phyloP scores from a whole-genome alignment of 371 early-diverging fungal genomes.

The Gilbertella persicaria region DNA sequence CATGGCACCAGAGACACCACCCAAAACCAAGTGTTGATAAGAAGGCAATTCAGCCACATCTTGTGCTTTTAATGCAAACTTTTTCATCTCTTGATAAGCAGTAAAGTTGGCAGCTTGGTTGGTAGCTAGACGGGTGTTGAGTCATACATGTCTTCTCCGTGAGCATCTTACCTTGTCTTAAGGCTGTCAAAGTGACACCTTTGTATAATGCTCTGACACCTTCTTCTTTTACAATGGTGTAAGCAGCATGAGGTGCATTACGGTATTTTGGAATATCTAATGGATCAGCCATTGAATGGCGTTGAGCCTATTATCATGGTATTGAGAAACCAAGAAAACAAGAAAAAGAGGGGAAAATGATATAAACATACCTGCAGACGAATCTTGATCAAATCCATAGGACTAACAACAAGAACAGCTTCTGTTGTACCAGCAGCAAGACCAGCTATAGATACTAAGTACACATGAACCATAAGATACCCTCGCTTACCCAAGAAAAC shows the following conservation, averaged over 20 bases:
- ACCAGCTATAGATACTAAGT: constrained; percentile 67
- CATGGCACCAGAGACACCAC: constrained; percentile 96
- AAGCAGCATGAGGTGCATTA: constrained; percentile 92
- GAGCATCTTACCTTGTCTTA: constrained; percentile 93
- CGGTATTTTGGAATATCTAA: constrained; percentile 96
- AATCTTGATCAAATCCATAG: constrained; percentile 97
- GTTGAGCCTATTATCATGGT: constrained; percentile 87
- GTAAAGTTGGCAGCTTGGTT: constrained; percentile 99
- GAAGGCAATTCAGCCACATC: constrained; percentile 83
- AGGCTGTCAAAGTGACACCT: constrained; percentile 92
- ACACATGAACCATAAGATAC: not conserved
- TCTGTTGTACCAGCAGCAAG: constrained; percentile 95
- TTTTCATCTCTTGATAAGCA: constrained; percentile 92
- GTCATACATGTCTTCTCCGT: no score
- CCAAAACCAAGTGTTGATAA: constrained; percentile 89
- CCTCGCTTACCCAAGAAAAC: constrained; percentile 76
- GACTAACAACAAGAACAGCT: constrained; percentile 94
- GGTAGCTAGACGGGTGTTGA: constrained; percentile 62
- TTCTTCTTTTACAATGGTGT: constrained; percentile 91
- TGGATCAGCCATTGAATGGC: constrained; percentile 95
- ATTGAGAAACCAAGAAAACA: no score
- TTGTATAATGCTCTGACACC: constrained; percentile 90
- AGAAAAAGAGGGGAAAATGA: no score
- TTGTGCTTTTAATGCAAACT: constrained; percentile 62
- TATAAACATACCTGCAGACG: constrained; percentile 89